Evolutionary conservation across 495 filamentous ascomycete species (phyloP), one percentile per base, ranked within the genome.

Genomic region (Evansstolkia leycettana): DNA sequence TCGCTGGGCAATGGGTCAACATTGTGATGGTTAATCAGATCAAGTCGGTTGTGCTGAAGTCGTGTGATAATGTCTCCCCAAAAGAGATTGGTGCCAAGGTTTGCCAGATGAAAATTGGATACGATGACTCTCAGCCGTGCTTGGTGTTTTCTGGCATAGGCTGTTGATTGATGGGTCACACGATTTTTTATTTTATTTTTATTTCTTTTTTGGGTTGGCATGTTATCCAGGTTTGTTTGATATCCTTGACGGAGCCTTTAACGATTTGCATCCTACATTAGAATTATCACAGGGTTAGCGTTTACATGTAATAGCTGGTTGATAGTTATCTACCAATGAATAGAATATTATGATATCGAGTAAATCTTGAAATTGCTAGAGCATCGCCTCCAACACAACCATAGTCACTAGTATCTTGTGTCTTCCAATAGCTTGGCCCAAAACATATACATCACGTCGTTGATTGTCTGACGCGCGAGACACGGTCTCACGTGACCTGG

Each of bases 1-100:
- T 67, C 37, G 64, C 64, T 28, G 64, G 61, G 17, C 47, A 63
- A 28, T 67, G 64, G 64, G 43, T 67, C 16, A 58, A 47, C 17
- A 36, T 67, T 34, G 61, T 67, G 13, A 54, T 50, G n/a, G 45
- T 67, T 35, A 59, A 58, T 8, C 43, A 55, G 19, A 47, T 63
- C 40, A 56, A 52, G 32, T 60, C 62, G 1, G 60, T 67, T 12
- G 60, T 67, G 17, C 48, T 67, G 50, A 64, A 55, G 43, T 67
- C 64, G 11, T 62, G 47, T 37, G 54, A 48, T 9, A 55, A 64
- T 34, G 53, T 63, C 30, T 58, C 53, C 24, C 44, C 52, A 17
- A 64, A 55, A 33, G 55, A 67, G 4, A 57, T 67, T 23, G 55
- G 43, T 16, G 42, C 47, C 7, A 61, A 51, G 42, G 60, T 58